Percentiles rank a stretch among this genome's conserved stretches.
phyloP scores from a whole-genome alignment of 257 asterid genomes.

The Solanum clarkiae region DNA sequence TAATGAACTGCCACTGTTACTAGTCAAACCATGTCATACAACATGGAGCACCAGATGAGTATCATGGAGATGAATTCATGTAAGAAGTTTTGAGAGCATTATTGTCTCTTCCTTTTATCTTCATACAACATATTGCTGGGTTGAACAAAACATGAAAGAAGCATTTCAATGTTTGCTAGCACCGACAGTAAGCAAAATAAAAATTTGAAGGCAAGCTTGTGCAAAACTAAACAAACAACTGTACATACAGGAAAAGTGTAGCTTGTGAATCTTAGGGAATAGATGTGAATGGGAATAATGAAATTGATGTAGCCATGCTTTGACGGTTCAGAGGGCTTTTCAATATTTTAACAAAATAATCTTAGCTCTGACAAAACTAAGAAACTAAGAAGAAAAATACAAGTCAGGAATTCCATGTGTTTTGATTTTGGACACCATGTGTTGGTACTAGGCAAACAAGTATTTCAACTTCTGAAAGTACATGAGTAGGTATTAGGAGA shows the following conservation, averaged over 20 bases:
- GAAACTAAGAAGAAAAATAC: not conserved
- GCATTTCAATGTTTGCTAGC: not conserved
- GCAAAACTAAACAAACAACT: not conserved
- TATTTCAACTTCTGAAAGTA: not conserved
- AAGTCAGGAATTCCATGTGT: not conserved
- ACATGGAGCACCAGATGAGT: not conserved
- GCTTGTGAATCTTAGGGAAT: not conserved
- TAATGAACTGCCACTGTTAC: not conserved
- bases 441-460: not conserved
- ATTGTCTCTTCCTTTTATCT: not conserved
- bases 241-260: not conserved
- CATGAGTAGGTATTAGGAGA: not conserved
- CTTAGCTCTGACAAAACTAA: not conserved
- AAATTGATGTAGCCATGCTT: not conserved
- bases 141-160: not conserved
- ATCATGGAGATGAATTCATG: not conserved
- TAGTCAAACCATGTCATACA: not conserved
- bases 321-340: not conserved
- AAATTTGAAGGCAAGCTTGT: not conserved
- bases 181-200: not conserved
- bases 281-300: not conserved
- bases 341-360: not conserved
- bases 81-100: not conserved
- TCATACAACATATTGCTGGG: not conserved
- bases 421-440: not conserved